Conservation (phyloP, 2,329 filamentous ascomycete genomes). For the Fusarium torulosum region DNA sequence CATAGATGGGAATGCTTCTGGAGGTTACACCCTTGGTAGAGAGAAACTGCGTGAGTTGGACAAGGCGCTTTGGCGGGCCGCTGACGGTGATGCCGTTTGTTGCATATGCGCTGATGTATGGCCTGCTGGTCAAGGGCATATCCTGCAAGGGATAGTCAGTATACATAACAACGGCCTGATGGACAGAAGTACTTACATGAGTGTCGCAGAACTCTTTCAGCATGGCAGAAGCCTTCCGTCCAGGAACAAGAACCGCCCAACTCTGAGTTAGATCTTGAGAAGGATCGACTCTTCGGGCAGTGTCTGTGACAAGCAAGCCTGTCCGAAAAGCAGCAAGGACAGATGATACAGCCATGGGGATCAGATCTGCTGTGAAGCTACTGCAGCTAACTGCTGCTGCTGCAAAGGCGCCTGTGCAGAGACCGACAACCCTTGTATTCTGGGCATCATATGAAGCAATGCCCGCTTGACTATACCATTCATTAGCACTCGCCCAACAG, state of each 20-base stretch:
- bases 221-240: constrained; percentile 5
- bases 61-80: constrained; percentile 32
- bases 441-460: constrained; percentile 38
- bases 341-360: constrained; percentile 30
- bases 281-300: constrained; percentile 18
- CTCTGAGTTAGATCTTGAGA: constrained; percentile 24
- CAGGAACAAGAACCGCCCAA: constrained; percentile 38
- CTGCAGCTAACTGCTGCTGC: constrained; percentile 41
- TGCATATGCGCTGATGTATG: constrained; percentile 42
- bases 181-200: neutral
- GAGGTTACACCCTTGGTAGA: constrained; percentile 7
- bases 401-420: constrained; percentile 41
- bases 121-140: constrained; percentile 26
- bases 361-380: constrained; percentile 36
- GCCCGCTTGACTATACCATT: neutral
- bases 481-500: neutral
- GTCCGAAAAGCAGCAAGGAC: constrained; percentile 36
- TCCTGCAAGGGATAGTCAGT: neutral
- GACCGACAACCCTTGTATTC: constrained; percentile 33
- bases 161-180: fast-evolving
- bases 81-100: constrained; percentile 38
- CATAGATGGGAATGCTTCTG: constrained; percentile 36
- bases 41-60: constrained; percentile 20
- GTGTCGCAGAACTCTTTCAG: constrained; percentile 17
- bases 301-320: constrained; percentile 34